Conservation (phyloP, 2,329 filamentous ascomycete genomes). For the Orbilia javanica region DNA sequence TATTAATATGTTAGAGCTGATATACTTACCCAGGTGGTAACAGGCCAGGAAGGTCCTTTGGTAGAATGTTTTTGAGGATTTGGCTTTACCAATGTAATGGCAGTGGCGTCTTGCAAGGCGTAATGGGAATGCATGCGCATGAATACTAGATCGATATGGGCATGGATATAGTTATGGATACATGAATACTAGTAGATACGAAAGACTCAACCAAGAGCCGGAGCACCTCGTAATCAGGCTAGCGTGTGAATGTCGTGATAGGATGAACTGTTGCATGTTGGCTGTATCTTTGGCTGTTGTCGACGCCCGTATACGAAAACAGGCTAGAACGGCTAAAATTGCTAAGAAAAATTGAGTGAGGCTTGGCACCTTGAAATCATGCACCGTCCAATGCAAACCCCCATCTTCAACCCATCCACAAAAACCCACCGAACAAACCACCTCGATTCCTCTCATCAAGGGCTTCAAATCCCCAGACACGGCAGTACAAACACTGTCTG, state of each 20-base stretch:
- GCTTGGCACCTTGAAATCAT: conserved; percentile 34
- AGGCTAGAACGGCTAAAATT: conserved; percentile 21
- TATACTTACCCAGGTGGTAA: no score
- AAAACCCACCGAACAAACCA: conserved; percentile 7
- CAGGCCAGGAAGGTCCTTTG: no score
- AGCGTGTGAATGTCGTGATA: neutral
- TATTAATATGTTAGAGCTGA: no score
- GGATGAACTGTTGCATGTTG: neutral
- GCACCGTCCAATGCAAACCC: conserved; percentile 17
- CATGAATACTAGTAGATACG: no score
- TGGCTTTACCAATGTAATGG: no score
- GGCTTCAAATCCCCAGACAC: conserved; percentile 9
- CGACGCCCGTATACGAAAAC: neutral
- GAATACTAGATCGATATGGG: no score
- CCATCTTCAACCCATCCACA: conserved; percentile 18
- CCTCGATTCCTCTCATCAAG: conserved; percentile 14
- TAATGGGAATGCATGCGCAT: no score
- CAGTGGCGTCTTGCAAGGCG: no score
- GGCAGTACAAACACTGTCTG: neutral
- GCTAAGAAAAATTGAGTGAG: conserved; percentile 19
- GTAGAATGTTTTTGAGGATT: no score
- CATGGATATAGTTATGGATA: no score
- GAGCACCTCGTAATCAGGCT: neutral
- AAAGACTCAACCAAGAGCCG: no score
- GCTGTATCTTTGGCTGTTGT: no score